Conservation (phyloP, 2,329 filamentous ascomycete species). For the Xylaria multiplex region DNA sequence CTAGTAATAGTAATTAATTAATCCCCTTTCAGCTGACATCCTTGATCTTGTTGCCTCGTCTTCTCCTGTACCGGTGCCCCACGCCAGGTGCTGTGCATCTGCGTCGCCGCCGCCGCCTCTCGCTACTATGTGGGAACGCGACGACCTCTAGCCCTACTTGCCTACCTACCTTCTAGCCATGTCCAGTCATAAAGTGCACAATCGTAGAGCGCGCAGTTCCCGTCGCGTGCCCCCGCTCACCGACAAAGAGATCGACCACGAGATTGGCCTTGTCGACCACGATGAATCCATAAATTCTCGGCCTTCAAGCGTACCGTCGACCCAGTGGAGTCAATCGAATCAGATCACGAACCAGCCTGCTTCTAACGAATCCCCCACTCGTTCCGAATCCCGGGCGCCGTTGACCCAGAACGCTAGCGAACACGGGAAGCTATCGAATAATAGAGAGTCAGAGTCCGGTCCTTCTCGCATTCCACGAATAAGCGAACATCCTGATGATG, state of each 20-base stretch:
- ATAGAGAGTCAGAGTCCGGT: slow-evolving; percentile 30
- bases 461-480: slow-evolving; percentile 35
- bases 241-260: slow-evolving; percentile 74
- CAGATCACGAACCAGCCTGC: slow-evolving; percentile 33
- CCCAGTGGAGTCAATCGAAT: slow-evolving; percentile 28
- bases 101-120: slow-evolving; percentile 24
- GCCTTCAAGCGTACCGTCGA: slow-evolving; percentile 35
- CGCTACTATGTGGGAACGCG: slow-evolving; percentile 45
- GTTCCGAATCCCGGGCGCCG: slow-evolving; percentile 40
- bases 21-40: neutral
- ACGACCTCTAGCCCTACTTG: slow-evolving; percentile 18
- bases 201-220: slow-evolving; percentile 55
- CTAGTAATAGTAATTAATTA: slow-evolving; percentile 24
- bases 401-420: slow-evolving; percentile 37
- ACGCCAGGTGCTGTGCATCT: slow-evolving; percentile 31
- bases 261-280: slow-evolving; percentile 74
- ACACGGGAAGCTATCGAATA: slow-evolving; percentile 23
- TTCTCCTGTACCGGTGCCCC: neutral
- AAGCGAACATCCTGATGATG: slow-evolving; percentile 25
- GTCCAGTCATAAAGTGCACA: slow-evolving; percentile 50
- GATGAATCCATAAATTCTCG: slow-evolving; percentile 56
- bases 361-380: slow-evolving; percentile 39
- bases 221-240: slow-evolving; percentile 65
- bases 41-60: neutral
- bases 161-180: slow-evolving; percentile 45